Base-by-base conservation (phyloP, 805 yeast species). In the Lipomyces lipofer region DNA sequence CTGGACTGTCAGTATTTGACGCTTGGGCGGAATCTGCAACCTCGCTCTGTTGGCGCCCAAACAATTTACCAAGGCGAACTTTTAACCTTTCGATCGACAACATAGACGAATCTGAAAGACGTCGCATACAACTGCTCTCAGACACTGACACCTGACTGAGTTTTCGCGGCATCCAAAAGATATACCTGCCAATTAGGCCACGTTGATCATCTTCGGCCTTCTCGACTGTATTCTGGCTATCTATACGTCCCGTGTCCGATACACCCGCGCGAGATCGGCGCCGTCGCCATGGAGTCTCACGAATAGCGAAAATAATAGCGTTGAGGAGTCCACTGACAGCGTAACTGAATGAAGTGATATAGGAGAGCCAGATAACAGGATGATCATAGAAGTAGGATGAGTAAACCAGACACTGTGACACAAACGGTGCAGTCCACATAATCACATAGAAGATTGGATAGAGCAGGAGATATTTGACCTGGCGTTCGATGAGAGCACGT, bases 361-460 rank as follows among this genome's bases (percentile, higher is more conserved):
- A 78, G 49, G 80, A 78, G 38, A 88, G 69, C 85, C 92, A 85
- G 55, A 77, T 77, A 7, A 79, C 74, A 1, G 85, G 81, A 1
- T 81, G 79, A 55, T 77, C 74, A 1, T 56, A 42, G 19, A 76
- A 67, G 52, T 79, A 82, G 62, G 76, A 72, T 35, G 74, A 72
- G 62, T 78, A 73, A 64, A 79, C 82, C 8, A 88, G 75, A 52
- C 82, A 75, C 63, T 85, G 86, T 32, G 81, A 74, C 4, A 84
- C 78, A 56, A 88, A 79, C 1, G 97, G 97, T 60, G 86, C 84
- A 19, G 85, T 66, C 97, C 97, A 90, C 44, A 89, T 70, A 25
- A 86, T 75, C 54, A 88, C 75, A 69, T 88, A 90, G 1, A 95
- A 85, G 39, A 85, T 72, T 2, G 97, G 97, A 67, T 90, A 90